Evolutionary conservation across 148 eudicot genomes (phyloP).

Genomic region (Persicaria maculosa): DNA sequence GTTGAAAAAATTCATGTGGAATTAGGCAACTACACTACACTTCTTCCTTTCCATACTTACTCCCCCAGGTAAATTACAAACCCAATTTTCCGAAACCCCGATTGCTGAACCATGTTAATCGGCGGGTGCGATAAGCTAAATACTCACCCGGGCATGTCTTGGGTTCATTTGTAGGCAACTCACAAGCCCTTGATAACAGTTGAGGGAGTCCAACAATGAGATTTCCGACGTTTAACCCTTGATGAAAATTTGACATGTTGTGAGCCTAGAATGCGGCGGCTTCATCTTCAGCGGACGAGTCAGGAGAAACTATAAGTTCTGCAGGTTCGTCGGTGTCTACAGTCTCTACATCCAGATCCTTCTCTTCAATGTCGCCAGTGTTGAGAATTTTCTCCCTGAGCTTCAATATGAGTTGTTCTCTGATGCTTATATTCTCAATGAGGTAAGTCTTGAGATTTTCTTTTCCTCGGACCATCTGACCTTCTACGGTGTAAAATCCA

Average conservation of each 20-base stretch:
- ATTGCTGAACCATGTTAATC: not conserved
- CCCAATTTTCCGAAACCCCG: not conserved
- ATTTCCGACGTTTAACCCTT: not conserved
- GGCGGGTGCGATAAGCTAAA: not conserved
- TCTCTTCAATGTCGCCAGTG: conserved; percentile 21
- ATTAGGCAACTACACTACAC: not conserved
- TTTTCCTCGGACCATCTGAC: conserved; percentile 43
- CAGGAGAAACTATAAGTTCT: conserved; percentile 27
- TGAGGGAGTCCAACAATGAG: not conserved
- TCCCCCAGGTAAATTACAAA: not conserved
- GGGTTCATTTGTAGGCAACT: no score
- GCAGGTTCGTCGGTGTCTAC: conserved; percentile 16
- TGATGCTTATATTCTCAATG: conserved; percentile 30
- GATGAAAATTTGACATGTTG: not conserved
- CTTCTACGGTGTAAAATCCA: conserved; percentile 29
- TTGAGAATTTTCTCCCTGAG: conserved; percentile 54
- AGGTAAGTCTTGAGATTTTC: conserved; percentile 52
- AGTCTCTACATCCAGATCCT: conserved; percentile 28
- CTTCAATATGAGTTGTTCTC: conserved; percentile 46
- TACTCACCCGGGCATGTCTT: not conserved
- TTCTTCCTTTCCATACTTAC: not conserved
- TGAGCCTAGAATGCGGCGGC: conserved; percentile 23
- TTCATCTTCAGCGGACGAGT: conserved; percentile 54
- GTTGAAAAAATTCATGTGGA: not conserved
- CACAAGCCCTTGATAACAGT: no score